Evolutionary conservation across 2,329 filamentous ascomycete species (phyloP), one percentile per base, ranked within the genome.

Genomic region (Aspergillus phoenicis): DNA sequence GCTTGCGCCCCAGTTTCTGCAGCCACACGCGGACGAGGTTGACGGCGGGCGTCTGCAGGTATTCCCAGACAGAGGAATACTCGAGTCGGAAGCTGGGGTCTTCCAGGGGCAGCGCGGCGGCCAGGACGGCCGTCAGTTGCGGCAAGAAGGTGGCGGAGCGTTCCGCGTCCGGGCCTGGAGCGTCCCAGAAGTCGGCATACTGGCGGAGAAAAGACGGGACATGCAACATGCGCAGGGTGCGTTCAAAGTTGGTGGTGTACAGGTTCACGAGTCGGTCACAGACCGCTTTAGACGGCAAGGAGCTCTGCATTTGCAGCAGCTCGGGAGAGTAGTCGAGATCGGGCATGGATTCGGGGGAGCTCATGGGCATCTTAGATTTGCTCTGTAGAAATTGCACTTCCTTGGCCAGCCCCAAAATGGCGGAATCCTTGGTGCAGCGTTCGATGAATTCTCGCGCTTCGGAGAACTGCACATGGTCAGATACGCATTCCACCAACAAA

Each of bases 301-400:
- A 61, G 5, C 38, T 26, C 13, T 57, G 38, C 2, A 69, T 59
- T 15, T 58, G 58, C 3, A 61, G 52, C 4, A 68, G 8, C 51
- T 68, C 68, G 15, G 64, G 57, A 6, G 64, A 67, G 5, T n/a
- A 54, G 1, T 61, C 60, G 13, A 60, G 11, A 10, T 59, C 65
- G 3, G 60, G 62, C 2, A 65, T 43, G 11, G 66, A 67, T 11
- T 61, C 57, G 3, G 68, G 66, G 2, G 67, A 66, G 30, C 30
- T 47, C 5, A 58, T 48, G 22, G 55, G 15, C 8, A 39, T 4
- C 17, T 64, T 59, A 2, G 61, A 63, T 51, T 65, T 70, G 49
- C 57, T 62, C 33, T 68, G 65, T 3, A 70, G 63, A 22, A 66
- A 70, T n/a, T 68, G 68, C 13, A 70, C 66, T 41, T 69, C 68